A percentile compares a stretch with the other conserved stretches of the same genome.
phyloP scores from a whole-genome alignment of 2,329 filamentous ascomycete species.

The Septoria petroselini region DNA sequence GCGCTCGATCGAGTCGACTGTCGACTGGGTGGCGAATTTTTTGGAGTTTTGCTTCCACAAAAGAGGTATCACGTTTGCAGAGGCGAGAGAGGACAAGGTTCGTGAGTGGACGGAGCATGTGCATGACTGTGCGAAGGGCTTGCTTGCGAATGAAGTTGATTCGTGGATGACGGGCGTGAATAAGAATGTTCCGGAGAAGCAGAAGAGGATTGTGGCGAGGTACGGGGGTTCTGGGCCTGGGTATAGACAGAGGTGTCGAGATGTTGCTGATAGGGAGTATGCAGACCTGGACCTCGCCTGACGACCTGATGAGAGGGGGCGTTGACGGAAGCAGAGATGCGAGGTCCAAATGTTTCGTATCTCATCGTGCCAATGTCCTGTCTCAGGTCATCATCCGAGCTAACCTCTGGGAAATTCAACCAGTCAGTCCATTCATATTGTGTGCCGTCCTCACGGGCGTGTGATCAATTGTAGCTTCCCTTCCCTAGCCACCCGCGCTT shows the following conservation, averaged over 20 bases:
- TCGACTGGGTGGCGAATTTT: constrained; percentile 18
- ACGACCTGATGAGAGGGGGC: neutral
- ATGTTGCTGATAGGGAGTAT: constrained; percentile 30
- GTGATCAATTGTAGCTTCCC: no score
- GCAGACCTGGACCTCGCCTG: constrained; percentile 23
- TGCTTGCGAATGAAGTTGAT: constrained; percentile 50
- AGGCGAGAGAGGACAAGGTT: constrained; percentile 14
- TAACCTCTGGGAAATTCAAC: no score
- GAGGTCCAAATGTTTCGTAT: no score
- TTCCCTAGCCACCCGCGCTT: no score
- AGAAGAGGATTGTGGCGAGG: constrained; percentile 47
- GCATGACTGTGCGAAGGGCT: constrained; percentile 45
- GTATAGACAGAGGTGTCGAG: constrained; percentile 40
- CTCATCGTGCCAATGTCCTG: no score
- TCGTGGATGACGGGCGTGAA: constrained; percentile 58
- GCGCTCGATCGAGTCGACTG: constrained; percentile 35
- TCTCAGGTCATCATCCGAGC: no score
- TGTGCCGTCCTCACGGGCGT: no score
- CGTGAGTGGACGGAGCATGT: constrained; percentile 42
- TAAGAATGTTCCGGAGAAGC: constrained; percentile 49
- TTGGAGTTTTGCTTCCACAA: constrained; percentile 12
- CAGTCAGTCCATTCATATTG: no score
- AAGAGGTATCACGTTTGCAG: constrained; percentile 3
- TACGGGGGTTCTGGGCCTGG: constrained; percentile 49
- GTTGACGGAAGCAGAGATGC: no score